phyloP scores from a whole-genome alignment of 2,329 filamentous ascomycete genomes.

The Fusarium falciforme region DNA sequence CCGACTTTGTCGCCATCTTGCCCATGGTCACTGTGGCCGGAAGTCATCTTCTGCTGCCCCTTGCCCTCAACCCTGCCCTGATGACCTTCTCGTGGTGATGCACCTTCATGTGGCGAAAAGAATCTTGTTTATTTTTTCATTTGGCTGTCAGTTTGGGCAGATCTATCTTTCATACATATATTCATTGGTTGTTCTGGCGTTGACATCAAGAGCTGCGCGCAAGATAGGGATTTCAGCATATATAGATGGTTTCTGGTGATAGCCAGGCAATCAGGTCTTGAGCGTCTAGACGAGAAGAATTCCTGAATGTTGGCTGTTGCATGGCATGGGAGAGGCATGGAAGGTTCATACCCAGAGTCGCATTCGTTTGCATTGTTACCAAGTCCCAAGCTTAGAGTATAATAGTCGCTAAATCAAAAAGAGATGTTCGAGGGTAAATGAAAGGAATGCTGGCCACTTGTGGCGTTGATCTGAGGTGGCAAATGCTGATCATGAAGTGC shows the following conservation, averaged over 20 bases:
- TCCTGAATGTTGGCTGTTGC: background rate
- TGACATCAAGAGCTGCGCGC: background rate
- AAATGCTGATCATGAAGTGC: background rate
- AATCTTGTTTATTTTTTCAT: slow-evolving; percentile 7
- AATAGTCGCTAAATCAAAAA: slow-evolving; percentile 1
- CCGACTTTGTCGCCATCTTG: slow-evolving; percentile 79
- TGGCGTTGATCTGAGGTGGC: background rate
- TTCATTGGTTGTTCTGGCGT: background rate
- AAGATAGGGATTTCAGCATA: background rate
- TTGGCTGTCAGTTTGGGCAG: background rate
- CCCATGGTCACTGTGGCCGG: slow-evolving; percentile 78
- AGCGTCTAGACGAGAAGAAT: background rate
- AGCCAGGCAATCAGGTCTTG: background rate
- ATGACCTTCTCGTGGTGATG: slow-evolving; percentile 81
- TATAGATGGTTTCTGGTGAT: background rate
- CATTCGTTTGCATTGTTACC: slow-evolving; percentile 8
- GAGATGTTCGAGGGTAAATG: background rate
- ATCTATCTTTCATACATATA: background rate
- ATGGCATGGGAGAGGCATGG: slow-evolving; percentile 4
- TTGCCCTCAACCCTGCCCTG: slow-evolving; percentile 81
- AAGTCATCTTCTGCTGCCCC: slow-evolving; percentile 77
- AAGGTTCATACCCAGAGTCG: slow-evolving; percentile 22
- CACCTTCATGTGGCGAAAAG: background rate
- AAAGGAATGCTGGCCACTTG: background rate
- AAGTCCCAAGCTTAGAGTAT: background rate